These are phyloP conservation scores for Huntiella savannae DNA, from an alignment of 2,329 filamentous ascomycete species.

Conservation along the genomic window DNA sequence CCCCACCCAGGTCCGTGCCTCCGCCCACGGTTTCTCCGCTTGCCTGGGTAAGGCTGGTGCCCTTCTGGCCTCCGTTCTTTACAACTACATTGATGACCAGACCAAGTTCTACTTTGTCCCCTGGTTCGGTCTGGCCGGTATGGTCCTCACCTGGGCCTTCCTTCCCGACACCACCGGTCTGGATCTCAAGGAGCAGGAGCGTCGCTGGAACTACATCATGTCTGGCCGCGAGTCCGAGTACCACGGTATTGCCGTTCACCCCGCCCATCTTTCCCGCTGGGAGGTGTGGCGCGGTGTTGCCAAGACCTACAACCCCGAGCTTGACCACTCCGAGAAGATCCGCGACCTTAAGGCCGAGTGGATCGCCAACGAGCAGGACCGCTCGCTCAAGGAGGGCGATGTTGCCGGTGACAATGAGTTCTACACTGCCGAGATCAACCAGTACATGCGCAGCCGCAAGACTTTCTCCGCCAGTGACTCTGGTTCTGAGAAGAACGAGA, in stretches of 20 bases:
- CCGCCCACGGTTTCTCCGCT: constrained; percentile 87
- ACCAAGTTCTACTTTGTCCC: constrained; percentile 83
- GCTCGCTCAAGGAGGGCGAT: constrained; percentile 29
- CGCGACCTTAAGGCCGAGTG: constrained; percentile 56
- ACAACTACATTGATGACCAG: constrained; percentile 80
- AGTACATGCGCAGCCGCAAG: constrained; percentile 9
- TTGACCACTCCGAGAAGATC: constrained; percentile 70
- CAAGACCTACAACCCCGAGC: constrained; percentile 66
- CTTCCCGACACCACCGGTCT: constrained; percentile 94
- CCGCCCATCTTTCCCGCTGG: constrained; percentile 72
- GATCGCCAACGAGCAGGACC: constrained; percentile 30
- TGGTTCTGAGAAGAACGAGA: constrained; percentile 7
- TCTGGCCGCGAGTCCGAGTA: constrained; percentile 62
- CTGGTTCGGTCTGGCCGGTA: constrained; percentile 82
- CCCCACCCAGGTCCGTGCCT: constrained; percentile 80
- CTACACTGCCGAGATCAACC: constrained; percentile 8
- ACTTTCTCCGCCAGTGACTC: constrained; percentile 2
- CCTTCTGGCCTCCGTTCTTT: constrained; percentile 68
- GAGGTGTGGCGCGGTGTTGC: constrained; percentile 61
- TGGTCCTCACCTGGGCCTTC: constrained; percentile 66
- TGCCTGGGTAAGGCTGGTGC: constrained; percentile 79
- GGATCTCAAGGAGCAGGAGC: constrained; percentile 92
- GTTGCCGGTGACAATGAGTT: constrained; percentile 16
- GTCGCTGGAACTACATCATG: constrained; percentile 76
- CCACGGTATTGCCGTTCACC: constrained; percentile 83